Base-by-base conservation (phyloP, 2,329 filamentous ascomycete genomes). In the Aspergillus hortae region DNA sequence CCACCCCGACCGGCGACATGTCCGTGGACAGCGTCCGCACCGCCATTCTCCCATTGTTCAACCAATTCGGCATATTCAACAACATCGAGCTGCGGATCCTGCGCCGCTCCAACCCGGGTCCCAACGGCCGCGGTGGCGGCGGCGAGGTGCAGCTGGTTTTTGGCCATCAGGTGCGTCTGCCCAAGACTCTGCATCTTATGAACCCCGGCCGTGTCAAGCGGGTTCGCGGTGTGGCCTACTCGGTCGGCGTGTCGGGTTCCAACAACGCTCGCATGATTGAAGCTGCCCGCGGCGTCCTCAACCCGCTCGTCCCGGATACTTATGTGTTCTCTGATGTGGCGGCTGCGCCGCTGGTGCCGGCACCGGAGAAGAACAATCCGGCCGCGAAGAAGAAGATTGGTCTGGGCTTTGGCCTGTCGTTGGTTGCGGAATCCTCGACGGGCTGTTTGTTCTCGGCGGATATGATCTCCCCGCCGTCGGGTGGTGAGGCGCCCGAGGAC, bases 181-280 rank as follows among this genome's bases (percentile, higher is more conserved):
- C 94, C 10, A 96, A 95, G 77, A 99, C 94, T 35, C 77, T 99
- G 67, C 94, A 99, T 72, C 74, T 96, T 50, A 80, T 95, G 61
- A 88, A 84, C 57, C 85, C 92, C 0, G 94, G 94, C 6, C 80
- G 89, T 51, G 87, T 99, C 64, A 92, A 91, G 80, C 85, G 86
- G 61, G 88, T 99, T 59, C 82, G 92, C 51, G 94, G 94, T 53
- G 94, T 99, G 41, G 92, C 94, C 44, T 99, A 97, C 73, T 88
- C 89, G 50, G 91, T 90, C 1, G 94, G 95, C 44, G 92, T 97
- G 0, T 89, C 89, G 10, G 92, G 89, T 0, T 91, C 88, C 46
- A 96, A 96, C 70, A 99, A 97, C 68, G 89, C 88, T 56, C 82
- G 94, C 58, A 95, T 96, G 89, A 99, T 97, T 65, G 89, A 96